Evolutionary conservation across 805 yeast species (phyloP).

Genomic region (Zygotorulaspora chibaensis): DNA sequence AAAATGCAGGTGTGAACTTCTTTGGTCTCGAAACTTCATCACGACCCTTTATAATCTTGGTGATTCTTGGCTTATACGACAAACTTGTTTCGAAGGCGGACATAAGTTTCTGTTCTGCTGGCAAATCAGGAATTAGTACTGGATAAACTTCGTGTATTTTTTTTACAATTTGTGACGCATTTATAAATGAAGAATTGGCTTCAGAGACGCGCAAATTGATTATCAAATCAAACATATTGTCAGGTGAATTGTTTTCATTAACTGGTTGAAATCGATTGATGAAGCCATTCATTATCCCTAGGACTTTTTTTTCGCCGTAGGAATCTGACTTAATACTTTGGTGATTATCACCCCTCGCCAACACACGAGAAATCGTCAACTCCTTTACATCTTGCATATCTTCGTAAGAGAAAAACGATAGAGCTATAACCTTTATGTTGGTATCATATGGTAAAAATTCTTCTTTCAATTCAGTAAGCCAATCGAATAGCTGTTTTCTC

Average conservation of each 20-base stretch:
- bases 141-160: conserved; percentile 43
- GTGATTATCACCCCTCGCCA: conserved; percentile 78
- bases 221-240: conserved; percentile 58
- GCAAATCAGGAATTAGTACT: conserved; percentile 39
- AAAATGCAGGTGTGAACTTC: conserved; percentile 40
- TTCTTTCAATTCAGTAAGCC: conserved; percentile 42
- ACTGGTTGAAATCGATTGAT: conserved; percentile 64
- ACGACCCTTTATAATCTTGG: conserved; percentile 33
- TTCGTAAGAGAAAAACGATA: conserved; percentile 55
- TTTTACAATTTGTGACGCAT: conserved; percentile 43
- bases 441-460: conserved; percentile 41
- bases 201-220: conserved; percentile 50
- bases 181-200: conserved; percentile 45
- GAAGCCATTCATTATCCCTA: conserved; percentile 70
- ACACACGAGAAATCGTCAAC: conserved; percentile 56
- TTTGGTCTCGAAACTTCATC: conserved; percentile 11
- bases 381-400: conserved; percentile 41
- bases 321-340: conserved; percentile 62
- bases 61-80: conserved; percentile 48
- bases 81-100: conserved; percentile 52
- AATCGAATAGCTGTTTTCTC: conserved; percentile 59
- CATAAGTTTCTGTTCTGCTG: conserved; percentile 40
- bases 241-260: conserved; percentile 48
- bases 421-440: conserved; percentile 56
- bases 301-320: conserved; percentile 47